Base-by-base conservation (phyloP, 2,329 filamentous ascomycete species). In the Cladophialophora carrionii region DNA sequence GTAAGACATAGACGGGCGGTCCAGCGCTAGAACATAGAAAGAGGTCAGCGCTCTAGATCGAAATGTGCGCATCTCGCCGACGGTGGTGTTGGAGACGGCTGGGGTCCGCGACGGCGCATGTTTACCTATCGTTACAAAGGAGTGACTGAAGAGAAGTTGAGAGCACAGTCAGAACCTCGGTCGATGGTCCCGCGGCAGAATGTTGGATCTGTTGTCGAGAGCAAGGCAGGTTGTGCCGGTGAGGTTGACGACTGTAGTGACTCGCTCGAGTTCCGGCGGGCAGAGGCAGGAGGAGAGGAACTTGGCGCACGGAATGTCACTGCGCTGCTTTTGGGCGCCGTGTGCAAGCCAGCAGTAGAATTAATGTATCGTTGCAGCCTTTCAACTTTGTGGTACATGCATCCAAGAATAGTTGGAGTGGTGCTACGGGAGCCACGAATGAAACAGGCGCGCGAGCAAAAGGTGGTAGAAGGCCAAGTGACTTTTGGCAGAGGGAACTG, bases 1-100 rank as follows among this genome's bases (percentile, higher is more conserved):
- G 62, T 57, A 65, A 70, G 66, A 70, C 66, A 68, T 68, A 67
- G 62, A 68, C 67, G 52, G 54, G 66, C 68, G 64, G 60, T 64
- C 66, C 66, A 70, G 66, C 66, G 66, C 68, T 70, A 48, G 29
- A 43, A 57, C 7, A 53, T 20, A n/a, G 26, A 41, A 20, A 46
- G 12, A 55, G 49, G 57, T 65, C 49, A 68, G 66, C 51, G 46
- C 29, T 52, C 22, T 24, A 20, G 3, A 41, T 51, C 14, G 9
- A 51, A 32, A 34, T 17, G 29, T 12, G 57, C 31, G 46, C 29
- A 32, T 8, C 20, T 59, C 7, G 57, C 32, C 22, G 29, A 20
- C 9, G 29, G 29, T 51, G 2, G 32, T 41, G 43, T 51, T 20
- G 46, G 26, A 31, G 29, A 31, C 17, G 14, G 29, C 51, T 46